Base-by-base conservation (phyloP, 139 green algal species). In the Trebouxia sp. region DNA sequence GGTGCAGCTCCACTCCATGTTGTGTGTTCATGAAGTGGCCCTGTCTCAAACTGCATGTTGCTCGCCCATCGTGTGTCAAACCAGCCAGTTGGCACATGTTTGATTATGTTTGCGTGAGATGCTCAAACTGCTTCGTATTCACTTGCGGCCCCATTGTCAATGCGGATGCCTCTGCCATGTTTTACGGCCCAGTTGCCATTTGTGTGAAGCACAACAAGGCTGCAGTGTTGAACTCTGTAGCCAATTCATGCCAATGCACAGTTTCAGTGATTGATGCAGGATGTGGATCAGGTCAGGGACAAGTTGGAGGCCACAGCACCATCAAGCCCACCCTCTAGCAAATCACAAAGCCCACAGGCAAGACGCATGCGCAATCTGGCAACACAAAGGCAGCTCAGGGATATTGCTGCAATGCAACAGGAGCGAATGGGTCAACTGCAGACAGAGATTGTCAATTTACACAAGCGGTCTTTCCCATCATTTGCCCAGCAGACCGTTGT, bases 331-430 rank as follows among this genome's bases (percentile, higher is more conserved):
- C 65, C 67, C 6, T 47, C 1, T 14, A 56, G 28, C 30, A 45
- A 58, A 45, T 37, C 39, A 12, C 39, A 65, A 26, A 24, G 56
- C 30, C 47, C 79, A 51, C 42, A 38, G 32, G 35, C 8, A 55
- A 87, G 83, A 48, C 81, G 81, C 37, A 89, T 91, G 86, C 72
- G 84, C 47, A 85, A 58, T 35, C 47, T 93, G 75, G 88, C 92
- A 35, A 92, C 90, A 3, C 81, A 91, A 37, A 86, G 88, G n/a
- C 69, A 77, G 41, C 69, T 94, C 5, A 86, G 86, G 79, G 88
- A 94, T 80, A 92, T 94, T 56, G 84, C 88, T 24, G 43, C 81
- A 35, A 80, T 87, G 38, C 90, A 94, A 82, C 69, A 75, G 37
- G 80, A 84, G 12, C 85, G 92, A 72, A 74, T 92, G 74, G 74